A percentile compares a stretch with the other conserved stretches of the same genome.
Conservation (phyloP, 2,329 filamentous ascomycete genomes). For the Aureobasidium sp. region DNA sequence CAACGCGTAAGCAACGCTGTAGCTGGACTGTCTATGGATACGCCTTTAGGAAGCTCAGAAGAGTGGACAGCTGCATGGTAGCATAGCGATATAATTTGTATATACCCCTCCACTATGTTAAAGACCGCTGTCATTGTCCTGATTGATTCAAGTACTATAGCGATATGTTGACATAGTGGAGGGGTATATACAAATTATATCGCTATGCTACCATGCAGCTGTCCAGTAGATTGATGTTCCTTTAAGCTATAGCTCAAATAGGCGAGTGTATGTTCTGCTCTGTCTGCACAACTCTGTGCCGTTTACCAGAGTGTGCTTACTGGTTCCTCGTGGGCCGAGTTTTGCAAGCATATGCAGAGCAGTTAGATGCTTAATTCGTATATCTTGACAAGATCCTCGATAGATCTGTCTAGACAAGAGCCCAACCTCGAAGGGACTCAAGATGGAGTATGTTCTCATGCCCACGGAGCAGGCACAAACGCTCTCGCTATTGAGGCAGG, state of each 20-base stretch:
- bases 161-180: too few relatives aligned
- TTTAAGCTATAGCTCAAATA: too few relatives aligned
- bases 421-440: background rate
- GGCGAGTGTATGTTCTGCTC: too few relatives aligned
- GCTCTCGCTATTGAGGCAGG: background rate
- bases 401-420: too few relatives aligned
- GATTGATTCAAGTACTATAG: too few relatives aligned
- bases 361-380: background rate
- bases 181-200: background rate
- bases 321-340: background rate
- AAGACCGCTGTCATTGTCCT: too few relatives aligned
- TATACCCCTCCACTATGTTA: background rate
- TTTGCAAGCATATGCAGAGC: background rate
- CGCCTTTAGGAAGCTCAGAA: background rate
- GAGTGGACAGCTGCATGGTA: constrained; percentile 16
- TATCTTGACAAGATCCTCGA: too few relatives aligned
- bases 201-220: background rate
- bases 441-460: background rate
- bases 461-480: constrained; percentile 18
- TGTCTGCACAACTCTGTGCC: too few relatives aligned
- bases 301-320: too few relatives aligned
- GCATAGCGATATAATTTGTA: background rate
- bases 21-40: constrained; percentile 44
- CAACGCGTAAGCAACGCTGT: constrained; percentile 15
- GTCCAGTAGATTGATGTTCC: too few relatives aligned